Conservation (phyloP, 1,284 basidiomycete species). For the Austroboletus olivaceoglutinosus region DNA sequence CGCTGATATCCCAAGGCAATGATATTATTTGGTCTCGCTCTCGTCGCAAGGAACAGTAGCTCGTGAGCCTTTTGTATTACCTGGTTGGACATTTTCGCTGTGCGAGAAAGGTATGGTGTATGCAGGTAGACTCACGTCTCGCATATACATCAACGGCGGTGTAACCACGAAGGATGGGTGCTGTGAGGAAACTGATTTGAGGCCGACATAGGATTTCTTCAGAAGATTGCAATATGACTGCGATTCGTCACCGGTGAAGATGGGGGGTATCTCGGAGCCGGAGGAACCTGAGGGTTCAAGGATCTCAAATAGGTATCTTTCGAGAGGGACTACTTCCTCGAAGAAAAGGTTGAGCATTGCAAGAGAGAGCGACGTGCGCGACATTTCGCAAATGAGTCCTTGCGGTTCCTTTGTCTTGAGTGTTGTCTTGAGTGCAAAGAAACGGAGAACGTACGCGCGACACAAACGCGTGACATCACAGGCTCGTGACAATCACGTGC, state of each 20-base stretch:
- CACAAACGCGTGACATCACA: too few relatives aligned
- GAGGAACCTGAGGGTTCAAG: constrained; percentile 14
- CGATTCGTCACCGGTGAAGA: constrained; percentile 35
- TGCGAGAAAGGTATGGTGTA: background rate
- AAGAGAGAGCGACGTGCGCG: constrained; percentile 13
- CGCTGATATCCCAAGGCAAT: constrained; percentile 65
- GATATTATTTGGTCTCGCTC: constrained; percentile 48
- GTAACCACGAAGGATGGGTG: constrained; percentile 29
- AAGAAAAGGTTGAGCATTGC: constrained; percentile 38
- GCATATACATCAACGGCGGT: constrained; percentile 50
- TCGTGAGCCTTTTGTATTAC: constrained; percentile 59
- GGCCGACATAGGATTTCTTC: constrained; percentile 45
- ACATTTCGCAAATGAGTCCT: constrained; percentile 1
- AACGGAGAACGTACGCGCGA: too few relatives aligned
- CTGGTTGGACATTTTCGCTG: constrained; percentile 33
- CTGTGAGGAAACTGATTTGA: constrained; percentile 17
- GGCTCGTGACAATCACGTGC: too few relatives aligned
- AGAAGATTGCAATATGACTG: constrained; percentile 42
- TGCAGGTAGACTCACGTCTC: constrained; percentile 43
- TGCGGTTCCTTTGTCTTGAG: too few relatives aligned
- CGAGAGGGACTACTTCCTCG: constrained; percentile 38
- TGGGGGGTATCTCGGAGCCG: background rate
- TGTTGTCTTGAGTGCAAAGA: too few relatives aligned
- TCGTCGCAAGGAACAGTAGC: constrained; percentile 44
- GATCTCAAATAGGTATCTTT: constrained; percentile 43